These are phyloP conservation scores for Ogataea hybrid DNA, from an alignment of 1,139 yeast species.

Conservation along the genomic window DNA sequence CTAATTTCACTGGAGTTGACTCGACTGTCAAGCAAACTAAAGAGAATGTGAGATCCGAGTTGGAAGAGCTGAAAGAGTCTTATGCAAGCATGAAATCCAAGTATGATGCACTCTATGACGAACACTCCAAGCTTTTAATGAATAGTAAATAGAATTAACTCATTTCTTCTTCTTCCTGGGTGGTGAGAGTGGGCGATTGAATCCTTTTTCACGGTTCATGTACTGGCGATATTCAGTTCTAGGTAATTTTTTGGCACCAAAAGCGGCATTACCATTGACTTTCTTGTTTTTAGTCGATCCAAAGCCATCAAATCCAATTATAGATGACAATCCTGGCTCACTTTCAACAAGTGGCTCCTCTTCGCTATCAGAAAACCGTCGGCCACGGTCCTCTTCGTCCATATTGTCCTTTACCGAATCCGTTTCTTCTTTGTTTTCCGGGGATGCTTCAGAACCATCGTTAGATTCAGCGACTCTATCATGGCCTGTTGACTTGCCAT, in stretches of 20 bases:
- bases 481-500: no score
- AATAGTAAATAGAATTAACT: slow-evolving; percentile 3
- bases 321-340: slow-evolving; percentile 20
- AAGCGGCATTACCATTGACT: slow-evolving; percentile 50
- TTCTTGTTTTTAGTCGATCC: slow-evolving; percentile 61
- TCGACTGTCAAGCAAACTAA: slow-evolving; percentile 31
- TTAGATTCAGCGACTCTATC: no score
- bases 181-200: slow-evolving; percentile 61
- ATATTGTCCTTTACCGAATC: neutral
- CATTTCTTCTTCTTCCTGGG: slow-evolving; percentile 29
- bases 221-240: slow-evolving; percentile 59
- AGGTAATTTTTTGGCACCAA: slow-evolving; percentile 43
- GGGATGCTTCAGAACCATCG: neutral
- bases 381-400: slow-evolving; percentile 1
- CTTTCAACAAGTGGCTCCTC: slow-evolving; percentile 5
- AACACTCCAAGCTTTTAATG: slow-evolving; percentile 45
- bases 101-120: slow-evolving; percentile 58
- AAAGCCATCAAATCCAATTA: slow-evolving; percentile 70
- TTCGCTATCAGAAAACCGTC: neutral
- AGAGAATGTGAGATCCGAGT: slow-evolving; percentile 42
- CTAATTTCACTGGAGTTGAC: slow-evolving; percentile 38
- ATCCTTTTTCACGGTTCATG: slow-evolving; percentile 63
- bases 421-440: neutral
- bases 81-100: slow-evolving; percentile 56
- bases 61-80: slow-evolving; percentile 52